phyloP scores from a whole-genome alignment of 1,284 basidiomycete species.

The Ustilago trichophora region DNA sequence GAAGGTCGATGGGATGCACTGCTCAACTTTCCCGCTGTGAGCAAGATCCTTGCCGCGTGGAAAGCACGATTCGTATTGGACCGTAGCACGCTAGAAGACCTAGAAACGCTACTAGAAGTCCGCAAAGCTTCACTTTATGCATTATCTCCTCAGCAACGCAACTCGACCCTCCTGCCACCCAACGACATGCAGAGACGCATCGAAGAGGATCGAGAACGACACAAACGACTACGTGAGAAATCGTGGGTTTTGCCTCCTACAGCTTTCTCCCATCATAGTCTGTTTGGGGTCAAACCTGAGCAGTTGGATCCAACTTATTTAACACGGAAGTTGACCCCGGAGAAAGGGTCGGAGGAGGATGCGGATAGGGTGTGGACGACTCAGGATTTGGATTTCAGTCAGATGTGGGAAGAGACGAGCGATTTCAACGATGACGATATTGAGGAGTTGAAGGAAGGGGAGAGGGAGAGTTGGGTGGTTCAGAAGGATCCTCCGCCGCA shows the following conservation, averaged over 20 bases:
- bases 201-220: constrained; percentile 92
- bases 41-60: constrained; percentile 31
- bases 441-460: constrained; percentile 19
- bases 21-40: constrained; percentile 29
- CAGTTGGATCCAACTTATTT: constrained; percentile 32
- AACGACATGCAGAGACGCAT: constrained; percentile 84
- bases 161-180: constrained; percentile 70
- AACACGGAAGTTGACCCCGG: too few species aligned
- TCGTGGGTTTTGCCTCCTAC: constrained; percentile 86
- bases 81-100: background rate
- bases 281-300: constrained; percentile 31
- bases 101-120: constrained; percentile 14
- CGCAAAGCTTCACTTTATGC: constrained; percentile 18
- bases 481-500: too few species aligned
- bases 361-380: constrained; percentile 25
- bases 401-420: constrained; percentile 46
- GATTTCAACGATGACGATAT: constrained; percentile 46
- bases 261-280: constrained; percentile 37
- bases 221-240: constrained; percentile 84
- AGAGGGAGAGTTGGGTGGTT: too few species aligned
- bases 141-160: constrained; percentile 19
- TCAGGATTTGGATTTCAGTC: constrained; percentile 44
- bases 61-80: constrained; percentile 17
- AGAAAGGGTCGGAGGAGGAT: constrained; percentile 7
- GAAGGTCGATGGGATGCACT: constrained; percentile 32